Base-by-base conservation (phyloP, 208 protist genomes). In the Trypanosoma brucei region DNA sequence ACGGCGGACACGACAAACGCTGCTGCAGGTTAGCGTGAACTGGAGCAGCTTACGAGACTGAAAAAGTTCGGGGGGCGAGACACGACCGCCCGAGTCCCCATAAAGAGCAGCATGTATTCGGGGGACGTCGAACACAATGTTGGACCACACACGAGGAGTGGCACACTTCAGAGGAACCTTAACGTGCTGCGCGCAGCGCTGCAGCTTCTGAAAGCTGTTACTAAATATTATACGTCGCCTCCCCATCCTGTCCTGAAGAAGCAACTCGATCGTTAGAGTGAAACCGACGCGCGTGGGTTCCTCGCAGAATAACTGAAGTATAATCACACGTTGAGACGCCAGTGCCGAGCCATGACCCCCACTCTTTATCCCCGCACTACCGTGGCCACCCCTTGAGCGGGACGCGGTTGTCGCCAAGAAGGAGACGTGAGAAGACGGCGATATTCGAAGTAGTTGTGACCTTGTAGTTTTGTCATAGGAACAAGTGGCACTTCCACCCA, bases 361-460 rank as follows among this genome's bases (percentile, higher is more conserved):
- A 1, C 39, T 31, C 8, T 35, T 65, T 1, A 3, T 39, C 30
- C 34, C 34, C 8, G 40, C 52, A 22, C 31, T 48, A 54, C 52
- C 39, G 53, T 35, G 33, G 36, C 7, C 33, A 51, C 33, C 34
- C 13, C 38, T 45, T 1, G 31, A 22, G 46, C 35, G 13, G 37
- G 8, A 52, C 40, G n/a, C 48, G 22, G 14, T 58, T 36, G 5
- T 52, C 44, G 33, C 0, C 60, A 86, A 55, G 57, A 94, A 90
- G 42, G 78, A 75, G 1, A 81, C 81, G 22, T 70, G 72, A 2
- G 77, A 68, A 0, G 71, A 68, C 2, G 80, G 75, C 0, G 75
- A 49, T 22, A 92, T 83, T 62, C 80, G 77, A 31, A 94, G 72
- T 33, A 94, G 55, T 74, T 88, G 85, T 3, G 88, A 94, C 45